These are phyloP conservation scores for Fonsecaea pedrosoi DNA, from an alignment of 2,329 filamentous ascomycete species.

Conservation along the genomic window DNA sequence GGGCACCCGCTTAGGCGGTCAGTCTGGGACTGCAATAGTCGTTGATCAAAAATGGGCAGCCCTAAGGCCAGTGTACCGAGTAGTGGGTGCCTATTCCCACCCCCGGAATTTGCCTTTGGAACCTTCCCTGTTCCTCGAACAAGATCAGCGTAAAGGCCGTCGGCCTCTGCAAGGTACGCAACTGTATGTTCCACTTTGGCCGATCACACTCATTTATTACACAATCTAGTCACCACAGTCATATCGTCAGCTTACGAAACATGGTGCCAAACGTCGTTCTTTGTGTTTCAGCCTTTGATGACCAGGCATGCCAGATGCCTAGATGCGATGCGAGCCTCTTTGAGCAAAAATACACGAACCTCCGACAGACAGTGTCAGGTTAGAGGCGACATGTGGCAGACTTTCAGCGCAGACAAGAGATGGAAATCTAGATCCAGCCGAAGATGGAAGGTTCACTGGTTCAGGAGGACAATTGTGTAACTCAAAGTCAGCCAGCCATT, in stretches of 20 bases:
- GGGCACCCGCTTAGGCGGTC: neutral
- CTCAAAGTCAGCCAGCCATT: conserved; percentile 16
- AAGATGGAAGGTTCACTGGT: neutral
- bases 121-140: conserved; percentile 4
- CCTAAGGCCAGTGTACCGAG: neutral
- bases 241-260: conserved; percentile 6
- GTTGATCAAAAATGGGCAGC: neutral
- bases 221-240: neutral
- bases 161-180: conserved; percentile 5
- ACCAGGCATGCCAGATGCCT: neutral
- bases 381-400: neutral
- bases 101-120: neutral
- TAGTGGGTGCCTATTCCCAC: neutral
- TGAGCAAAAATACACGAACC: neutral
- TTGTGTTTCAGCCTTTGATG: neutral
- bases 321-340: neutral
- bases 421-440: conserved; percentile 9
- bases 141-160: neutral
- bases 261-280: conserved; percentile 4
- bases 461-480: conserved; percentile 17
- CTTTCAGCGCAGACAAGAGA: conserved; percentile 1
- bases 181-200: neutral
- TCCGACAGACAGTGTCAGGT: neutral
- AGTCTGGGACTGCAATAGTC: neutral
- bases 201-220: neutral